phyloP scores from a whole-genome alignment of 1,284 basidiomycete species.

The Hemileia vastatrix region DNA sequence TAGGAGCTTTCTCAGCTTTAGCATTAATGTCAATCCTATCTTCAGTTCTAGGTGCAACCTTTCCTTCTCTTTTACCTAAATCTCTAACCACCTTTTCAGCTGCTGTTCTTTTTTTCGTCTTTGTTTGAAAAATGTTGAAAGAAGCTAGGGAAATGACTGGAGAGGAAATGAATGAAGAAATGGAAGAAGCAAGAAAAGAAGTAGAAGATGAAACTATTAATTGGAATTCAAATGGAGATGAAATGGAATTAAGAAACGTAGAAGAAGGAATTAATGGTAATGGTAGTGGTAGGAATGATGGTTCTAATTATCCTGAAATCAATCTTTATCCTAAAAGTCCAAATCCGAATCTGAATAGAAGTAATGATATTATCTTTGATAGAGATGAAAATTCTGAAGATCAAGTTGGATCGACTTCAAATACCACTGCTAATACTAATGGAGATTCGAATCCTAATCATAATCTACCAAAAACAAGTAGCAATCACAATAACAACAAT shows the following conservation, averaged over 20 bases:
- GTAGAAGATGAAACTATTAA: constrained; percentile 34
- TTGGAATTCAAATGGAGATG: constrained; percentile 24
- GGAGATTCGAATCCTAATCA: background rate
- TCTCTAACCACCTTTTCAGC: constrained; percentile 33
- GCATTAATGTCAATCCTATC: constrained; percentile 43
- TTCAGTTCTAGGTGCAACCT: constrained; percentile 37
- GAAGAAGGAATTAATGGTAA: constrained; percentile 25
- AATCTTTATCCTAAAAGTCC: background rate
- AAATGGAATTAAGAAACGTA: constrained; percentile 25
- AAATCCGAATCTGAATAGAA: no score
- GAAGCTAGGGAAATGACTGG: constrained; percentile 36
- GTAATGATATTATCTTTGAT: no score
- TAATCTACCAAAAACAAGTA: background rate
- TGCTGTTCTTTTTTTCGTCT: constrained; percentile 36
- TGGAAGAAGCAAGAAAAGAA: constrained; percentile 40
- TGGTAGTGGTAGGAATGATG: no score
- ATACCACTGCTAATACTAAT: background rate
- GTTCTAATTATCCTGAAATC: background rate
- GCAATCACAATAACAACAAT: background rate
- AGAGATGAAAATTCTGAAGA: no score
- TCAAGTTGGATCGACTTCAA: background rate
- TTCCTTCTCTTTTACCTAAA: constrained; percentile 37
- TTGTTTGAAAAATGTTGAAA: constrained; percentile 35
- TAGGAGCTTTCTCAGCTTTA: constrained; percentile 36
- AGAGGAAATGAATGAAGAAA: constrained; percentile 40